phyloP scores from a whole-genome alignment of 148 eudicot species.

The Salicornia ramosissima region DNA sequence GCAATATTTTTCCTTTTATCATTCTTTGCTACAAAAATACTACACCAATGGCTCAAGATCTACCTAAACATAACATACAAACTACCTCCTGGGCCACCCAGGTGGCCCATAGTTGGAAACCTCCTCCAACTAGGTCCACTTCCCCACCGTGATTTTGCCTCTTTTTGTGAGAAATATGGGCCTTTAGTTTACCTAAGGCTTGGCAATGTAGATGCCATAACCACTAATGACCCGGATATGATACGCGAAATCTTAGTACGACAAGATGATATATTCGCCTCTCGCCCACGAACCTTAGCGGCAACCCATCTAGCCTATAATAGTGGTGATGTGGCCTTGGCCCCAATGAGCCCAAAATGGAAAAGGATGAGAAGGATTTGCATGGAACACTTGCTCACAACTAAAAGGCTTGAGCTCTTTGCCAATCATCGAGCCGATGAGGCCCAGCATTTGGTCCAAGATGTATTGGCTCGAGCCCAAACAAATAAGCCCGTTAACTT shows the following conservation, averaged over 20 bases:
- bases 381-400: constrained; percentile 86
- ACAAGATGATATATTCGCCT: constrained; percentile 79
- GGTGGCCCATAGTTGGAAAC: constrained; percentile 88
- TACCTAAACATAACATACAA: constrained; percentile 5
- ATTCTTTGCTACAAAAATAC: constrained; percentile 25
- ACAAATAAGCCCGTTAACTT: constrained; percentile 44
- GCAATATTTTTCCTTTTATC: constrained; percentile 33
- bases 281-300: constrained; percentile 81
- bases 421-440: constrained; percentile 59
- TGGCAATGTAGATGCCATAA: constrained; percentile 79
- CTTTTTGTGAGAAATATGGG: constrained; percentile 70
- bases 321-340: constrained; percentile 83
- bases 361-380: constrained; percentile 85
- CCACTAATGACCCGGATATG: constrained; percentile 81
- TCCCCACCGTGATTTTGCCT: constrained; percentile 84
- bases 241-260: constrained; percentile 69
- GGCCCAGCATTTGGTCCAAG: constrained; percentile 67
- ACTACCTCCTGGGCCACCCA: constrained; percentile 86
- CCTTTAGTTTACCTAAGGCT: constrained; percentile 77
- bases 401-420: constrained; percentile 70
- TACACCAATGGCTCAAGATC: constrained; percentile 26
- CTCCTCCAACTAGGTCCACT: constrained; percentile 74
- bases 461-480: constrained; percentile 51
- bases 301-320: constrained; percentile 77
- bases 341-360: constrained; percentile 96